These are phyloP conservation scores for Tolypocladium endophyticum DNA, from an alignment of 2,329 filamentous ascomycete species.

Conservation along the genomic window DNA sequence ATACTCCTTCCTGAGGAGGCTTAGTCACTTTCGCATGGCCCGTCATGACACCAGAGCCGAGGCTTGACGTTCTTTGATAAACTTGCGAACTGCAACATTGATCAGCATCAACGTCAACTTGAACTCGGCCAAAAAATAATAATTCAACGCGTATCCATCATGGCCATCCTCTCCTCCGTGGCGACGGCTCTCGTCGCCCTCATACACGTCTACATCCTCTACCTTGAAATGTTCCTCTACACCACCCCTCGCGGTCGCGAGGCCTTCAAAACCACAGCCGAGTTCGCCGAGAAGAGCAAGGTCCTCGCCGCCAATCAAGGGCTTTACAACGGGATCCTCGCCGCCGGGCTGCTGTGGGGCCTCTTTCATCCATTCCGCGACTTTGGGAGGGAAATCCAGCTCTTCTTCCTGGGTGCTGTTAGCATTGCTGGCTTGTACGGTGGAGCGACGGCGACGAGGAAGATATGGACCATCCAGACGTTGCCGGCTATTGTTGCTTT, in stretches of 20 bases:
- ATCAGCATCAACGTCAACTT: not conserved
- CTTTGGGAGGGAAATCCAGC: constrained; percentile 30
- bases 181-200: constrained; percentile 27
- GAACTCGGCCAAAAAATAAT: not conserved
- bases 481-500: constrained; percentile 11
- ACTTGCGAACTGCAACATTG: not conserved
- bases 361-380: constrained; percentile 31
- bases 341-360: constrained; percentile 36
- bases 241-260: constrained; percentile 32
- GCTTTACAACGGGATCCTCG: constrained; percentile 42
- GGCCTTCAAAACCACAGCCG: constrained; percentile 31
- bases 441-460: constrained; percentile 26
- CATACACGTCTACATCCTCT: constrained; percentile 37
- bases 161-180: constrained; percentile 13
- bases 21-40: not conserved
- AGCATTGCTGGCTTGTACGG: constrained; percentile 33
- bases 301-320: constrained; percentile 39
- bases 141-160: not conserved
- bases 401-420: constrained; percentile 38
- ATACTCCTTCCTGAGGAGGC: not conserved
- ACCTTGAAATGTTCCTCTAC: constrained; percentile 41
- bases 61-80: not conserved
- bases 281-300: constrained; percentile 34
- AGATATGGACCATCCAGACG: constrained; percentile 33
- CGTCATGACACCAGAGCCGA: not conserved